Evolutionary conservation across 2,329 filamentous ascomycete genomes (phyloP), one percentile per base, ranked within the genome.

Genomic region (Capronia epimyces): DNA sequence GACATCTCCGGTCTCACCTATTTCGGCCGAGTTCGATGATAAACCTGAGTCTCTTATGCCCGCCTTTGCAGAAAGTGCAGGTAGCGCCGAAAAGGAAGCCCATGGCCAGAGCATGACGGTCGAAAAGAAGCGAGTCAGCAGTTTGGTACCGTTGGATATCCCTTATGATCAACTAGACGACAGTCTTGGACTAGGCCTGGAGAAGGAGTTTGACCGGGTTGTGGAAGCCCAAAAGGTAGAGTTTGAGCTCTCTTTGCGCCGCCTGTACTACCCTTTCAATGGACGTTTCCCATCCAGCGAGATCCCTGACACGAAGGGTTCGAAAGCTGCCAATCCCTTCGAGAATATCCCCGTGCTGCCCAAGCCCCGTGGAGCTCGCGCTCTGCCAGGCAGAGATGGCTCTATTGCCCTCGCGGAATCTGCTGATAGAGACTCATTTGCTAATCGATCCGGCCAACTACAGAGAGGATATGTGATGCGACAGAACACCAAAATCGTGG

Each of bases 381-480:
- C 50, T 43, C 44, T 24, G 8, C 37, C 32, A 22, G 39, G 27
- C 13, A 48, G 18, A 37, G 31, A 39, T 20, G 27, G 42, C 20
- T 15, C 41, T 24, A 21, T 34, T 34, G 31, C 49, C 46, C 49
- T 43, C 15, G 16, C 31, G 43, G 48, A 43, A 45, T 36, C 50
- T 37, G 22, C 47, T 42, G 39, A 46, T 50, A 58, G 50, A 57
- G 57, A 59, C 52, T 56, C 64, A 51, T 70, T 77, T 81, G 77
- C 84, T 88, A 83, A 89, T 78, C 65, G 74, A 64, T 77, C 69
- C 65, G 64, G 72, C 62, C 75, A 70, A 61, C 77, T 77, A 82
- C 86, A 96, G 90, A 90, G 94, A 75, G 93, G 93, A 50, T 98
- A 98, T 66, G 78, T 97, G 40, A 98, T 97, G 91, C 84, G 93